Evolutionary conservation across 73 alveolate genomes (phyloP), one percentile per base, ranked within the genome.

Genomic region (Paramecium sonneborni): DNA sequence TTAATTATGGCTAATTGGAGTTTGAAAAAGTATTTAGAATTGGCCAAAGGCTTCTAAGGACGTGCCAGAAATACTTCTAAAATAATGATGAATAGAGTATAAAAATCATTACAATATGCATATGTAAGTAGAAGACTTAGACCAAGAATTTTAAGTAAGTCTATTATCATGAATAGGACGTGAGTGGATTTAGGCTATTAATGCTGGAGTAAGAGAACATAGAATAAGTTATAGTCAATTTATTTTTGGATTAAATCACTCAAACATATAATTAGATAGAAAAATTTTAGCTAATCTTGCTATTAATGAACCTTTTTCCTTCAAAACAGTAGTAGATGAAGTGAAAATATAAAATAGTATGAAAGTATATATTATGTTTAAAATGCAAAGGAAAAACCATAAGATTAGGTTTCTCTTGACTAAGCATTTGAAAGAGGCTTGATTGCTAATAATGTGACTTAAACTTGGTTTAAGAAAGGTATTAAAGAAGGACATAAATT

Each of bases 151-250:
- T 32, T 69, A 57, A 76, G 94, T 88, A 88, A 24, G 68, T 30
- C 34, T 41, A 90, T 62, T 62, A 34, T 35, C 55, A n/a, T 20
- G 34, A 57, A 52, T 93, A 85, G 74, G 97, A 24, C 93, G 93
- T 57, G 93, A 92, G 32, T 96, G 99, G 97, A 96, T 95, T 34
- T 84, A 52, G 37, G 52, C 95, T 11, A 95, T 96, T 11, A 96
- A 96, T 88, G 95, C 96, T 38, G 99, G 98, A 4, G 95, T 76
- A 5, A 90, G 98, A 32, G 98, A 96, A 82, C 98, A 96, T 86
- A 93, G 93, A 30, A 82, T 93, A 30, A 68, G 92, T 39, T 96
- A 96, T 76, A 94, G 97, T 32, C 86, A 96, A 76, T 95, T 96
- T 68, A 84, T 84, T 30, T 86, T 85, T 67, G 98, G 96, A 35